phyloP scores from a whole-genome alignment of 768 basidiomycete species.

The Phylloporus arenicola region DNA sequence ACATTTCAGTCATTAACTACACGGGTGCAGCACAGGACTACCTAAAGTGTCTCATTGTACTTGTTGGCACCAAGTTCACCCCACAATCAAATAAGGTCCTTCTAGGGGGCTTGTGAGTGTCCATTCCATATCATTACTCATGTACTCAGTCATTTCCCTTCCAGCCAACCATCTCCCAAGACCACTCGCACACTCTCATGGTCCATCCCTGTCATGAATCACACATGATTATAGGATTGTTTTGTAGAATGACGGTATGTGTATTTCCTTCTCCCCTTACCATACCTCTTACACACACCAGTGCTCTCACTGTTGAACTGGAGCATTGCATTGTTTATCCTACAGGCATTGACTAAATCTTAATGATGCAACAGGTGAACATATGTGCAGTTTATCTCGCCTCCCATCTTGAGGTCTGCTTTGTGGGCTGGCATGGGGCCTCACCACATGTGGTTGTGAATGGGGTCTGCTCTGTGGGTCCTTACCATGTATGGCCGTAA shows the following conservation, averaged over 20 bases:
- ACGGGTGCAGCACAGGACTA: conserved; percentile 84
- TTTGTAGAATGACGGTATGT: conserved; percentile 65
- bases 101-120: conserved; percentile 77
- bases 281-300: conserved; percentile 5
- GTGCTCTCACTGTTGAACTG: conserved; percentile 51
- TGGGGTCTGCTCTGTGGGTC: too few relatives aligned
- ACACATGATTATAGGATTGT: conserved; percentile 89
- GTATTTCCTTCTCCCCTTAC: neutral
- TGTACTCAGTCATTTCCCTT: neutral
- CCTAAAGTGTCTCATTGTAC: conserved; percentile 71
- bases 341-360: conserved; percentile 53
- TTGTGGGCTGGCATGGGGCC: too few relatives aligned
- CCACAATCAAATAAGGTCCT: conserved; percentile 69
- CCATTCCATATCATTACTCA: neutral
- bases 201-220: conserved; percentile 85
- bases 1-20: conserved; percentile 85
- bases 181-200: conserved; percentile 69
- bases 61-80: conserved; percentile 77
- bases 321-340: conserved; percentile 70
- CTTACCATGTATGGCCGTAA: too few relatives aligned
- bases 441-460: too few relatives aligned
- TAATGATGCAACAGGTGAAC: conserved; percentile 24
- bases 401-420: too few relatives aligned
- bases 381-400: conserved; percentile 4
- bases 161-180: conserved; percentile 47